Percentiles rank a stretch among this genome's conserved stretches.
Evolutionary conservation across 345 rosid genomes (phyloP).

Genomic region (Nasturtium officinale): DNA sequence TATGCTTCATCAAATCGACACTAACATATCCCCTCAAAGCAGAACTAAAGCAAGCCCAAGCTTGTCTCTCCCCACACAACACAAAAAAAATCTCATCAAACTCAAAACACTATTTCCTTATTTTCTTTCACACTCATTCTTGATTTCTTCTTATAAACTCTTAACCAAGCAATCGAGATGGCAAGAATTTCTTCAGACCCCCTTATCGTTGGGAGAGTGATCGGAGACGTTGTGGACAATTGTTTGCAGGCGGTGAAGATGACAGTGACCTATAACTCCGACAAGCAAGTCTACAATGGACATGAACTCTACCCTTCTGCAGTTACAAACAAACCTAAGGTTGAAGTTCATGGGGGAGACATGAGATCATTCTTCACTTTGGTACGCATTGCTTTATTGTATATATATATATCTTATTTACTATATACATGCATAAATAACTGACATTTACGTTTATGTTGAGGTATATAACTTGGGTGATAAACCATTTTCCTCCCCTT

Average conservation of each 20-base stretch:
- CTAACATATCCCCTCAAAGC: constrained; percentile 15
- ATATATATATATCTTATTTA: not conserved
- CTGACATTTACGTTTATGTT: not conserved
- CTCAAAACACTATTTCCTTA: not conserved
- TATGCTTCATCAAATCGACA: constrained; percentile 40
- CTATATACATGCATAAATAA: not conserved
- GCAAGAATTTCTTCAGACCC: constrained; percentile 63
- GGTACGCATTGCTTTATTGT: constrained; percentile 47
- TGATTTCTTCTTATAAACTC: constrained; percentile 14
- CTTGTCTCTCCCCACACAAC: constrained; percentile 34
- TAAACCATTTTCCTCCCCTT: not conserved
- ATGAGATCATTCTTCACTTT: constrained; percentile 95
- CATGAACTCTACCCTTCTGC: constrained; percentile 85
- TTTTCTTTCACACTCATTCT: not conserved
- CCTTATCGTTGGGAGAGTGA: constrained; percentile 82
- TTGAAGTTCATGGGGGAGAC: constrained; percentile 85
- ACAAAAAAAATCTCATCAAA: constrained; percentile 1
- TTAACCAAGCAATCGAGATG: constrained; percentile 43
- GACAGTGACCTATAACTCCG: constrained; percentile 66
- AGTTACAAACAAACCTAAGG: constrained; percentile 73
- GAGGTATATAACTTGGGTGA: not conserved
- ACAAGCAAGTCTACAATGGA: constrained; percentile 84
- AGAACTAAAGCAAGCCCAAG: constrained; percentile 28
- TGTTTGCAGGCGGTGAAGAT: constrained; percentile 64
- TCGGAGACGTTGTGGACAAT: constrained; percentile 82